phyloP scores from a whole-genome alignment of 305 asterid genomes.

The Salvia sclarea region DNA sequence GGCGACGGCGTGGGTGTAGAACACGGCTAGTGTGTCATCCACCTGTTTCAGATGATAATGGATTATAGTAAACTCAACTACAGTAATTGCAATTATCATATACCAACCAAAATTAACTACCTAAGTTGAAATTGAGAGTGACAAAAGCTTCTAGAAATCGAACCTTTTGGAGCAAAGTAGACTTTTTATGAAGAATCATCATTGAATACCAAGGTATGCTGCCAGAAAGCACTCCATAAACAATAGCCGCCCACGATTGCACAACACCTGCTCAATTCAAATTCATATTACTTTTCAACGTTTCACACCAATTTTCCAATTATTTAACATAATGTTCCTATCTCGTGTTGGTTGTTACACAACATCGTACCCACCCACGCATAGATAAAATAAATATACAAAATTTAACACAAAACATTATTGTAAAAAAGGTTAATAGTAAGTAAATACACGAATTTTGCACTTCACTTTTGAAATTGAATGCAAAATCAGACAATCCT shows the following conservation, averaged over 20 bases:
- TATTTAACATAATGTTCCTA: background rate
- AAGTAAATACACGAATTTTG: no score
- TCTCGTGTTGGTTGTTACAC: background rate
- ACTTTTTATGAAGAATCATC: conserved; percentile 82
- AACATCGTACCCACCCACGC: background rate
- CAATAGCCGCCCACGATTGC: conserved; percentile 81
- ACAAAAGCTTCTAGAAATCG: no score
- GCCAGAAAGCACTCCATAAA: conserved; percentile 61
- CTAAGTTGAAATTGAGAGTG: background rate
- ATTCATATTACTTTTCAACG: background rate
- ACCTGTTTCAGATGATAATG: conserved; percentile 52
- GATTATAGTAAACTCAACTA: background rate
- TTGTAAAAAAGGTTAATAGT: no score
- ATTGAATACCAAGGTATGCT: conserved; percentile 71
- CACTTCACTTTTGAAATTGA: no score
- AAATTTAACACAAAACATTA: no score
- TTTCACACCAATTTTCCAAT: background rate
- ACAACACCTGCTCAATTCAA: conserved; percentile 51
- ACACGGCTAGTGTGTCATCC: conserved; percentile 76
- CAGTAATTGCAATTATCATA: background rate
- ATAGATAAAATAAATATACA: background rate
- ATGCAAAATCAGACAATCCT: no score
- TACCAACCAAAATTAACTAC: background rate
- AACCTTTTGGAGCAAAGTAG: conserved; percentile 67
- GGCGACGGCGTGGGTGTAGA: conserved; percentile 79